A percentile compares a stretch with the other conserved stretches of the same genome.
Evolutionary conservation across 768 basidiomycete species (phyloP).

Genomic region (Calvatia gigantea): DNA sequence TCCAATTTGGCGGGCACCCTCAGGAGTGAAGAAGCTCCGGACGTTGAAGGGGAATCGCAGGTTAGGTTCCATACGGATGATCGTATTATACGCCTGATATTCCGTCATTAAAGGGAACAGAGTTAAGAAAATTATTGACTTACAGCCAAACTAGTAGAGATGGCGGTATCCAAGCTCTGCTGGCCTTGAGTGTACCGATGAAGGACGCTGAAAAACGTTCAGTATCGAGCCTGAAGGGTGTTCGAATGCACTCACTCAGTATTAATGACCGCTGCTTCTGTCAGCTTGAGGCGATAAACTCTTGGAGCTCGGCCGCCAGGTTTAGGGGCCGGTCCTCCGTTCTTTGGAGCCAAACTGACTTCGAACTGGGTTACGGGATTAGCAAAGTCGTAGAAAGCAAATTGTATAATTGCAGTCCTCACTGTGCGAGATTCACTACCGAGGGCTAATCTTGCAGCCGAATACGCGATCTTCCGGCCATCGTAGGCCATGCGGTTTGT

Average conservation of each 20-base stretch:
- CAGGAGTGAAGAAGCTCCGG: slow-evolving; percentile 67
- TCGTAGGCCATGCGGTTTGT: slow-evolving; percentile 74
- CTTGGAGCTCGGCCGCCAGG: slow-evolving; percentile 42
- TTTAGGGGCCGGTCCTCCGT: slow-evolving; percentile 31
- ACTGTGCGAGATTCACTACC: slow-evolving; percentile 51
- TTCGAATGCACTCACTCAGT: slow-evolving; percentile 21
- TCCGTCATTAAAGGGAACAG: not conserved
- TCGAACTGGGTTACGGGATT: slow-evolving; percentile 45
- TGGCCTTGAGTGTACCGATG: slow-evolving; percentile 54
- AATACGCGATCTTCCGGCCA: slow-evolving; percentile 71
- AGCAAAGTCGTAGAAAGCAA: not conserved
- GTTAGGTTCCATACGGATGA: slow-evolving; percentile 72
- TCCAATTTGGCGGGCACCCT: slow-evolving; percentile 49
- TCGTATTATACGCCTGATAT: slow-evolving; percentile 65
- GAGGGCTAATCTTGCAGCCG: slow-evolving; percentile 55
- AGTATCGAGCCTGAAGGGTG: not conserved
- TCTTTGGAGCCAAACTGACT: slow-evolving; percentile 45
- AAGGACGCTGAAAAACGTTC: slow-evolving; percentile 41
- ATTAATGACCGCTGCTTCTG: slow-evolving; percentile 41
- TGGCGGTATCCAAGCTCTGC: slow-evolving; percentile 59
- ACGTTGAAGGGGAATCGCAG: slow-evolving; percentile 67
- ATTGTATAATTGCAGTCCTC: slow-evolving; percentile 7
- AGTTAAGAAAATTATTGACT: slow-evolving; percentile 11
- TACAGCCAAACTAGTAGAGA: slow-evolving; percentile 56
- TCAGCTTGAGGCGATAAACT: slow-evolving; percentile 61